Percentiles rank a stretch among this genome's conserved stretches.
Conservation (phyloP, 805 yeast genomes). For the Metschnikowia cubensis region DNA sequence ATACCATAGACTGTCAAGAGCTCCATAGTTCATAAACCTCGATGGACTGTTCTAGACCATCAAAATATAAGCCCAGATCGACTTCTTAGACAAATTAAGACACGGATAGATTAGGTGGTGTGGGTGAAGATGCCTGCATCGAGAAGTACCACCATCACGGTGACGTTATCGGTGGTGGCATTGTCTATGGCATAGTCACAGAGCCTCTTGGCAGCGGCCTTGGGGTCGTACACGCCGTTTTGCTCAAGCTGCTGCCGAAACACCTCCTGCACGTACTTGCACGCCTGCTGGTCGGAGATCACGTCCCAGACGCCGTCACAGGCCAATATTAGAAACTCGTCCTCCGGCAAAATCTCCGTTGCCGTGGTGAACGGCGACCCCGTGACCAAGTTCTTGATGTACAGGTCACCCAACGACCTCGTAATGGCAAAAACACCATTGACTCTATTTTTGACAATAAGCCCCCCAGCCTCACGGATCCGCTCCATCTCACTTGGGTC, state of each 20-base stretch:
- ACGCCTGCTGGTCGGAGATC: slow-evolving; percentile 77
- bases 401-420: slow-evolving; percentile 88
- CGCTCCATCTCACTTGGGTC: slow-evolving; percentile 75
- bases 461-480: slow-evolving; percentile 75
- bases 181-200: slow-evolving; percentile 72
- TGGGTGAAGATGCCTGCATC: slow-evolving; percentile 41
- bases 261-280: slow-evolving; percentile 57
- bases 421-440: slow-evolving; percentile 96
- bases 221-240: slow-evolving; percentile 40
- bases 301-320: slow-evolving; percentile 99
- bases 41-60: no score
- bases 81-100: no score
- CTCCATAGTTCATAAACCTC: no score
- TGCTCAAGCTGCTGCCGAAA: slow-evolving; percentile 28
- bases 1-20: no score
- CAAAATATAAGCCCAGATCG: no score
- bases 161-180: slow-evolving; percentile 85
- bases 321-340: slow-evolving; percentile 81
- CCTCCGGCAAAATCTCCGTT: slow-evolving; percentile 62
- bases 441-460: slow-evolving; percentile 84
- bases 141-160: slow-evolving; percentile 80
- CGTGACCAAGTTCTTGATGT: slow-evolving; percentile 82
- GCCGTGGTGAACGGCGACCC: slow-evolving; percentile 92
- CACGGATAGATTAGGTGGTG: background rate
- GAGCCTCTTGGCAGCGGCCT: slow-evolving; percentile 60